Conservation (phyloP, 2,329 filamentous ascomycete genomes). For the Berkeleyomyces basicola region DNA sequence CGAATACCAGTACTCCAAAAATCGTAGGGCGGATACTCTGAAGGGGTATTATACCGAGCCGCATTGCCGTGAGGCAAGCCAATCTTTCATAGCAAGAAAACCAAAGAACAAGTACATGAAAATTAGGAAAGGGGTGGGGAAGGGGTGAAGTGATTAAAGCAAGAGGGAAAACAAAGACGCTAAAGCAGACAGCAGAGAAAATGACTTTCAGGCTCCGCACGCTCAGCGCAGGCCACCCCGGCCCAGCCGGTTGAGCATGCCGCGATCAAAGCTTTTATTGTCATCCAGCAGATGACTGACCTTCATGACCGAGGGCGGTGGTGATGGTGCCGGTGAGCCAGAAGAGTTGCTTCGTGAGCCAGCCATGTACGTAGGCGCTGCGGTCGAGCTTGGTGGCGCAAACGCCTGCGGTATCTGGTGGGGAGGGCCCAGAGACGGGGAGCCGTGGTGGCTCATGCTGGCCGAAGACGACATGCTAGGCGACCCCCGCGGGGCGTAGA, state of each 20-base stretch:
- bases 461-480: slow-evolving; percentile 2
- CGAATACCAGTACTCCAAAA: neutral
- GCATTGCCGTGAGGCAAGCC: slow-evolving; percentile 1
- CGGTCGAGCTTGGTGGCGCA: neutral
- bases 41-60: slow-evolving; percentile 2
- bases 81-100: slow-evolving; percentile 4
- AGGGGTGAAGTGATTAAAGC: neutral
- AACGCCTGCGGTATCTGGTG: neutral
- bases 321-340: neutral
- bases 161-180: neutral
- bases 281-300: neutral
- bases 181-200: neutral
- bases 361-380: neutral
- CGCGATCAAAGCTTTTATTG: slow-evolving; percentile 6
- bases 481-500: neutral
- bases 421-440: slow-evolving; percentile 1
- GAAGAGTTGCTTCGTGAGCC: neutral
- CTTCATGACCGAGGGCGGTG: slow-evolving; percentile 1
- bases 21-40: slow-evolving; percentile 6
- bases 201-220: neutral
- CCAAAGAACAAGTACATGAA: neutral
- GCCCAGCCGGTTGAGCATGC: slow-evolving; percentile 10
- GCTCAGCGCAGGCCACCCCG: neutral
- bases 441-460: slow-evolving; percentile 8
- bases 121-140: neutral